These are phyloP conservation scores for Primulina eburnea DNA, from an alignment of 257 asterid genomes.

Conservation along the genomic window DNA sequence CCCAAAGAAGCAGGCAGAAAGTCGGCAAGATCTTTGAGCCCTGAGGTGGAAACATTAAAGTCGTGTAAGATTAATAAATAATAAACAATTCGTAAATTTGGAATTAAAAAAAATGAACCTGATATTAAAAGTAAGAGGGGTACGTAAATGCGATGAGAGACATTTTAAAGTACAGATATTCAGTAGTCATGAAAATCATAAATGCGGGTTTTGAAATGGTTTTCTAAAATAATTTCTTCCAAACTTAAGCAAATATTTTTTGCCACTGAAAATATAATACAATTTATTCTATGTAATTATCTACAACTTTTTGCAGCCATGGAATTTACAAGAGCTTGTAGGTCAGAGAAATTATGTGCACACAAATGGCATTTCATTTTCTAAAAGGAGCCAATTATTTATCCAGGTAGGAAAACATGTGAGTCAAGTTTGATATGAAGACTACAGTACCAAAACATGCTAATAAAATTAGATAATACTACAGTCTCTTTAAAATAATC, in stretches of 20 bases:
- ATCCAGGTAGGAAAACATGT: not conserved
- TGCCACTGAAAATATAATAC: slow-evolving; percentile 7
- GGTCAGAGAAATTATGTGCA: not conserved
- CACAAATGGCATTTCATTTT: slow-evolving; percentile 1
- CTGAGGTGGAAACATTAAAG: slow-evolving; percentile 41
- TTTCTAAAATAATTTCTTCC: slow-evolving; percentile 7
- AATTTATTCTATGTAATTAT: slow-evolving; percentile 7
- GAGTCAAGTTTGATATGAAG: not conserved
- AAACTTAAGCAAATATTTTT: slow-evolving; percentile 13
- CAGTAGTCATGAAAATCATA: slow-evolving; percentile 14
- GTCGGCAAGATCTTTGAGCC: slow-evolving; percentile 98
- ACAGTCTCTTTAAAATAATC: slow-evolving; percentile 18
- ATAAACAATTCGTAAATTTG: slow-evolving; percentile 12
- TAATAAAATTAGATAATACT: slow-evolving; percentile 8
- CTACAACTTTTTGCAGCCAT: slow-evolving; percentile 1
- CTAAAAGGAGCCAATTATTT: slow-evolving; percentile 1
- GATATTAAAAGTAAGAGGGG: slow-evolving; percentile 16
- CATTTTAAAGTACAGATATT: slow-evolving; percentile 25
- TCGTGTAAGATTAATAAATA: slow-evolving; percentile 13
- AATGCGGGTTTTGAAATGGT: slow-evolving; percentile 13
- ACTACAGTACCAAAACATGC: not conserved
- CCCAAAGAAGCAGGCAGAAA: slow-evolving; percentile 98
- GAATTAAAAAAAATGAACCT: slow-evolving; percentile 12
- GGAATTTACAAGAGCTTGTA: slow-evolving; percentile 11
- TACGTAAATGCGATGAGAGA: slow-evolving; percentile 4